These are phyloP conservation scores for sunflower (Helianthus annuus) DNA, from an alignment of 129 eudicot species.

Conservation along the genomic window DNA sequence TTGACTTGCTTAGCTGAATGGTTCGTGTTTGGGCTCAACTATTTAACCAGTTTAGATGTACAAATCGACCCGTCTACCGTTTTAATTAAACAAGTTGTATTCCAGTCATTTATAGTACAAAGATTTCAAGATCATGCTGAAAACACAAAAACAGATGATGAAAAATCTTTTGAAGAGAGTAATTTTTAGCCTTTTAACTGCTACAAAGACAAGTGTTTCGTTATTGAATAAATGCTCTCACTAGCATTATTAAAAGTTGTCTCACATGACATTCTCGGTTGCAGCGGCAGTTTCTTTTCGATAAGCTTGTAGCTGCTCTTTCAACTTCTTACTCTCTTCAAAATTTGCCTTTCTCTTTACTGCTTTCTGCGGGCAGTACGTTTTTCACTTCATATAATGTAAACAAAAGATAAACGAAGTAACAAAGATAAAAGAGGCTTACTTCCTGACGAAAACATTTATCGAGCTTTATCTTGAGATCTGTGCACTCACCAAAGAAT, in stretches of 20 bases:
- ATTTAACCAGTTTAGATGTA: too few species aligned
- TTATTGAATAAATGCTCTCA: conserved; percentile 21
- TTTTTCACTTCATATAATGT: too few species aligned
- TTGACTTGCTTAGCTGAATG: too few species aligned
- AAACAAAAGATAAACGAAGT: too few species aligned
- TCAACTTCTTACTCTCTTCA: conserved; percentile 85
- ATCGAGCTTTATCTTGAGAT: conserved; percentile 84
- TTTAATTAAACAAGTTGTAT: too few species aligned
- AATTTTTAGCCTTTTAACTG: neutral
- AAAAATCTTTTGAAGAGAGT: neutral
- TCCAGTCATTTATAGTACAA: neutral
- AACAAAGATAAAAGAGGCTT: conserved; percentile 25
- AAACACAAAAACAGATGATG: neutral
- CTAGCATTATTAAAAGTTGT: neutral
- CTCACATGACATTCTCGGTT: conserved; percentile 23
- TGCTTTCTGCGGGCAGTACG: conserved; percentile 55
- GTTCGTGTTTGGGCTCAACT: too few species aligned
- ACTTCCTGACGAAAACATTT: conserved; percentile 83
- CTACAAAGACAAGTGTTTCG: neutral
- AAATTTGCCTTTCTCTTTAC: conserved; percentile 86
- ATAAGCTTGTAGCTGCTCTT: conserved; percentile 64
- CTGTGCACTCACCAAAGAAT: conserved; percentile 78
- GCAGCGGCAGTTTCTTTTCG: conserved; percentile 56
- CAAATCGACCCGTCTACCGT: too few species aligned
- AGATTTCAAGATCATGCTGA: neutral